Percentiles rank a stretch among this genome's conserved stretches.
These are phyloP conservation scores for Sextonia rubra DNA, from an alignment of 164 flowering plant genomes.

Conservation along the genomic window DNA sequence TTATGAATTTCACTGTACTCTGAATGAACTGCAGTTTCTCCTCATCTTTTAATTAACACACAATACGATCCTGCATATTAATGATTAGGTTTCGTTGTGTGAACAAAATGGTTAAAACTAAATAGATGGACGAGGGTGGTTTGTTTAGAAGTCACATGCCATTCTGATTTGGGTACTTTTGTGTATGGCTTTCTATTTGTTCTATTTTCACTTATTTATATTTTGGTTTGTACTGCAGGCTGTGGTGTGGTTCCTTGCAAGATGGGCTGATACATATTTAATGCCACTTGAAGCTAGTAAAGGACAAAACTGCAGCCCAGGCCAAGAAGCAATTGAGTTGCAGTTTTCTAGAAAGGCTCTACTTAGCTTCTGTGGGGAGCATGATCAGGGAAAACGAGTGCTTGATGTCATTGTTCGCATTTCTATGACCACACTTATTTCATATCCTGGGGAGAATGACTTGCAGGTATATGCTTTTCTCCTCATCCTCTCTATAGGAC, in stretches of 20 bases:
- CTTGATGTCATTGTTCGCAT: slow-evolving; percentile 75
- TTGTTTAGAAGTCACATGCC: background rate
- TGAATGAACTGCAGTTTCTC: background rate
- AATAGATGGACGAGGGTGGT: background rate
- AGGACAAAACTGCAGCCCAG: slow-evolving; percentile 17
- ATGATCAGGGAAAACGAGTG: slow-evolving; percentile 61
- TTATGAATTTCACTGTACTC: background rate
- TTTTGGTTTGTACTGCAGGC: slow-evolving; percentile 43
- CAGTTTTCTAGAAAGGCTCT: slow-evolving; percentile 39
- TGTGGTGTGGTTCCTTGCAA: slow-evolving; percentile 86
- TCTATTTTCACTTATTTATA: slow-evolving; percentile 1
- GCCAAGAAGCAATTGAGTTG: slow-evolving; percentile 20
- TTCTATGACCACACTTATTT: slow-evolving; percentile 51
- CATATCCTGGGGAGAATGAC: slow-evolving; percentile 86
- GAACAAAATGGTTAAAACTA: too few relatives aligned
- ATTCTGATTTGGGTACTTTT: background rate
- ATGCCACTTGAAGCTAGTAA: slow-evolving; percentile 48
- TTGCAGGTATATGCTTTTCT: slow-evolving; percentile 56
- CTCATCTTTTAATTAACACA: background rate
- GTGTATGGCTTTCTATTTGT: background rate
- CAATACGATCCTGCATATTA: too few relatives aligned
- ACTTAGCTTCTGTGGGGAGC: slow-evolving; percentile 58
- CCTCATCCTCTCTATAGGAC: too few relatives aligned
- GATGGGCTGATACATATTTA: slow-evolving; percentile 90
- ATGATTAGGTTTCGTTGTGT: too few relatives aligned